phyloP scores from a whole-genome alignment of 352 stramenopile species.

The Globisporangium viniferum region DNA sequence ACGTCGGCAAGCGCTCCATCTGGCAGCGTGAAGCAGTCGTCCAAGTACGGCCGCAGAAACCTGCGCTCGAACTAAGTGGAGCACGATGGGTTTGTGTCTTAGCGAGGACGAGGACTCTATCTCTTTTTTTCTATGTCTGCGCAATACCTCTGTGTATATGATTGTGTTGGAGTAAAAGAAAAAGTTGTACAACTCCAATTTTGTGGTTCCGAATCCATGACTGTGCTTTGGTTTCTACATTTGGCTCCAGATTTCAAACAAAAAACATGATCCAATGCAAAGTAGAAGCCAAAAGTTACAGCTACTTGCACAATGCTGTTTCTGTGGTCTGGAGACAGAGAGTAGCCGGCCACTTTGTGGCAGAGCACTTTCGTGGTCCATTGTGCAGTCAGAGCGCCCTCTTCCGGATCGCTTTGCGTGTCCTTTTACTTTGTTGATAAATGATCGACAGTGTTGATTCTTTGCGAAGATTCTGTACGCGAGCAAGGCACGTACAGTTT shows the following conservation, averaged over 20 bases:
- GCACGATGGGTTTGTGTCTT: too few relatives aligned
- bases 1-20: background rate
- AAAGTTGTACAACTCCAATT: too few relatives aligned
- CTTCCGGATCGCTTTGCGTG: background rate
- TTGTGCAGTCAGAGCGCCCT: background rate
- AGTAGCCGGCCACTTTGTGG: background rate
- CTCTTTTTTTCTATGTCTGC: too few relatives aligned
- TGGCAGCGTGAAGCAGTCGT: background rate
- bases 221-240: background rate
- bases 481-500: too few relatives aligned
- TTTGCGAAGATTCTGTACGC: too few relatives aligned
- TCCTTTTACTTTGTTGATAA: too few relatives aligned
- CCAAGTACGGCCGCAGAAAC: background rate
- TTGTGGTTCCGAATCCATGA: background rate
- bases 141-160: background rate
- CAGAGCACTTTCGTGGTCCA: background rate
- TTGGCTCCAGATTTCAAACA: background rate
- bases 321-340: background rate
- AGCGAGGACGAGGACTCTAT: too few relatives aligned
- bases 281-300: background rate
- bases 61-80: too few relatives aligned
- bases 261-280: background rate
- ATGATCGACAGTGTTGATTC: too few relatives aligned
- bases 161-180: background rate
- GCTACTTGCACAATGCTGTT: background rate